Evolutionary conservation across 2,329 filamentous ascomycete genomes (phyloP), one percentile per base, ranked within the genome.

Genomic region (Cytospora piceae): DNA sequence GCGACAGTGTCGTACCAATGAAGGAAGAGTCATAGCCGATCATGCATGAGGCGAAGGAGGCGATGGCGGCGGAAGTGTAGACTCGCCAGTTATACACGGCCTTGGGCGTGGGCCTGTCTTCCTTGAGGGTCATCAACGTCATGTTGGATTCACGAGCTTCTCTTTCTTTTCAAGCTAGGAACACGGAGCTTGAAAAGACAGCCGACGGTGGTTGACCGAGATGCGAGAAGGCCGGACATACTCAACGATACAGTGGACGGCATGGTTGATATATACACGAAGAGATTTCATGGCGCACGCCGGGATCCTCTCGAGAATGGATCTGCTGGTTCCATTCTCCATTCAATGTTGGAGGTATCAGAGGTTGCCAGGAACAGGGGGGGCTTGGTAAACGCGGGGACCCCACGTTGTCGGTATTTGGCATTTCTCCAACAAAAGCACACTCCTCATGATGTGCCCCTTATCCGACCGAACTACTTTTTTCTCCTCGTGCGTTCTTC

Each of bases 1-100:
- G 81, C 2, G 89, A 86, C 37, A 94, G 79, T 1, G 91, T 93
- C 0, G 89, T 91, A 68, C 90, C 91, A 71, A 94, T 93, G 77
- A 94, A 94, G 69, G 91, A 88, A 60, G 86, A 90, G 74, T 93
- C 90, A 68, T 85, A 85, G 65, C 83, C 84, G 63, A 87, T 86
- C 73, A 81, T 84, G 72, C 83, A 85, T 46, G 85, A 81, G 34
- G 83, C 83, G 65, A 85, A 85, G 2, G 84, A 85, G 27, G 84
- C 84, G 29, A 85, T 77, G 54, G 80, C 77, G 12, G 85, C 84
- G 69, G 80, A 85, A 32, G 76, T 72, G 71, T 87, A 87, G 65
- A 87, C 83, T 51, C 84, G 81, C 84, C 84, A 87, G 75, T 87
- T 87, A 79, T 87, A 87, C 67, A 87, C 83, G 67, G 79, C 79